A percentile compares a stretch with the other conserved stretches of the same genome.
phyloP scores from a whole-genome alignment of 192 early-diverging fungal species.

The Martensiomyces pterosporus region DNA sequence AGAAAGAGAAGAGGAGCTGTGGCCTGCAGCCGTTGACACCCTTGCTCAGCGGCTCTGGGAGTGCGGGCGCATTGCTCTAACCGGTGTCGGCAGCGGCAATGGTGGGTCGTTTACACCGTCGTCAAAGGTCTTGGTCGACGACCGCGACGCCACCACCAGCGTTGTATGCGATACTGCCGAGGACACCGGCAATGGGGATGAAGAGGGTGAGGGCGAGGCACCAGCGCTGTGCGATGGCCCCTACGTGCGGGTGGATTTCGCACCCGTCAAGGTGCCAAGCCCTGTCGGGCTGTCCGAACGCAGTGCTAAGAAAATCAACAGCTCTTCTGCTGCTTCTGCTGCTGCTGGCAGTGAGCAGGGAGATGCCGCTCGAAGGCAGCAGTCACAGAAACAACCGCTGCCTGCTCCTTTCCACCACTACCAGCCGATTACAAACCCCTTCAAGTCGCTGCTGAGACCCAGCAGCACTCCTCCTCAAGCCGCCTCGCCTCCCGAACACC shows the following conservation, averaged over 20 bases:
- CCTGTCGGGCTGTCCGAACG: too few relatives aligned
- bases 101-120: too few relatives aligned
- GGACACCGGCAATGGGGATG: constrained; percentile 7
- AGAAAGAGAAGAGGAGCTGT: neutral
- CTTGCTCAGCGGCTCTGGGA: constrained; percentile 30
- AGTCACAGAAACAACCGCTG: too few relatives aligned
- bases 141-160: neutral
- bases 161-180: neutral
- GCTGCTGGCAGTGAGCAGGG: too few relatives aligned
- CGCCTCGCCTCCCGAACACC: neutral
- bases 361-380: too few relatives aligned
- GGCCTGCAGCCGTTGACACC: constrained; percentile 28
- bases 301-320: too few relatives aligned
- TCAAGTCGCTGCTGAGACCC: constrained; percentile 24
- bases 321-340: neutral
- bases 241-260: constrained; percentile 28
- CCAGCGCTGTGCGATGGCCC: constrained; percentile 28
- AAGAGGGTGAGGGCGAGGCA: constrained; percentile 4
- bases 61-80: constrained; percentile 16
- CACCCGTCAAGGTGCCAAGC: neutral
- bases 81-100: constrained; percentile 7
- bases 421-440: constrained; percentile 32
- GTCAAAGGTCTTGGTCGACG: constrained; percentile 9
- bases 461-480: constrained; percentile 2
- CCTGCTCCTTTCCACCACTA: constrained; percentile 12